Conservation (phyloP, 805 yeast species). For the Cephaloascus albidus region DNA sequence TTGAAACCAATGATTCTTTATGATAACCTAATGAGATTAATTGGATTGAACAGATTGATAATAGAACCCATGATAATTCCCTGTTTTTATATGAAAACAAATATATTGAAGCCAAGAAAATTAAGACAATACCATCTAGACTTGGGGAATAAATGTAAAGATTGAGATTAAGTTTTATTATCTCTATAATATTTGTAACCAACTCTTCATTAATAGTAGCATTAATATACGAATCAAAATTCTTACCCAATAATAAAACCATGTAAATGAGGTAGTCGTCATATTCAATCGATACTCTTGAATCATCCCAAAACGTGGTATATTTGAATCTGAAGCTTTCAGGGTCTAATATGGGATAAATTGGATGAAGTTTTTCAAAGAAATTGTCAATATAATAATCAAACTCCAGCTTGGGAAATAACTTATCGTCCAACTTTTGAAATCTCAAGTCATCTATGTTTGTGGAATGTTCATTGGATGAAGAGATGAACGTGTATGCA, state of each 20-base stretch:
- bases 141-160: constrained; percentile 35
- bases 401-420: constrained; percentile 31
- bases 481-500: neutral
- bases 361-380: constrained; percentile 33
- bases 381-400: constrained; percentile 25
- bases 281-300: neutral
- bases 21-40: constrained; percentile 40
- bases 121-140: constrained; percentile 31
- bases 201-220: constrained; percentile 11
- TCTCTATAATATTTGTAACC: constrained; percentile 23
- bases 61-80: constrained; percentile 38
- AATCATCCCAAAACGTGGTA: neutral
- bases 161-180: constrained; percentile 29
- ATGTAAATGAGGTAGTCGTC: constrained; percentile 22
- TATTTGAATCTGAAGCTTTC: constrained; percentile 14
- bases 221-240: constrained; percentile 12
- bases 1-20: constrained; percentile 23
- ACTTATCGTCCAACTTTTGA: constrained; percentile 10
- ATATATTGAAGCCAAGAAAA: constrained; percentile 31
- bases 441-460: constrained; percentile 19
- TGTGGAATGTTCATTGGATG: constrained; percentile 18
- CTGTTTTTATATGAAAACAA: constrained; percentile 33
- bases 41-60: constrained; percentile 38
- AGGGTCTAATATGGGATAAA: constrained; percentile 30
- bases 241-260: constrained; percentile 32